These are phyloP conservation scores for Leptomonas seymouri DNA, from an alignment of 208 protist species.

Conservation along the genomic window DNA sequence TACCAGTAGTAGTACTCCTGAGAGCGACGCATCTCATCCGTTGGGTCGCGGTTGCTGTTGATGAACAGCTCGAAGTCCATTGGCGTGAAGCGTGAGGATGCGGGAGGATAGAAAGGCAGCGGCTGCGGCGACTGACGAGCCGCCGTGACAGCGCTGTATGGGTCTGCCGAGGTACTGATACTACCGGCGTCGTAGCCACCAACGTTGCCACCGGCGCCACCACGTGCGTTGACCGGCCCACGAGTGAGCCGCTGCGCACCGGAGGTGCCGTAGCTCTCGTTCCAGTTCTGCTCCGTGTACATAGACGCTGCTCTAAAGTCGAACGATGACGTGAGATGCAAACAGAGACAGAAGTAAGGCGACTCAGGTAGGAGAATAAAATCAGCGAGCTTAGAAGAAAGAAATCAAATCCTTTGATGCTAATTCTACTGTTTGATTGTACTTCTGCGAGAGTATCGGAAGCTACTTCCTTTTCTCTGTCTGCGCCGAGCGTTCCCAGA, in stretches of 20 bases:
- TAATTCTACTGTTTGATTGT: too few species aligned
- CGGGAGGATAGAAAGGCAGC: conserved; percentile 26
- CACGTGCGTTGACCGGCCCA: conserved; percentile 4
- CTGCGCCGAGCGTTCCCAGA: background rate
- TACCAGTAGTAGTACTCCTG: conserved; percentile 90
- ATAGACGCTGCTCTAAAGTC: conserved; percentile 7
- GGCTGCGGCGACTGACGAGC: conserved; percentile 29
- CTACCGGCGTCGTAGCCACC: conserved; percentile 20
- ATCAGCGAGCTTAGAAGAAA: too few species aligned
- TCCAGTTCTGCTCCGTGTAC: conserved; percentile 47
- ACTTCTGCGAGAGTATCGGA: too few species aligned
- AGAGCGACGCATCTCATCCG: conserved; percentile 84
- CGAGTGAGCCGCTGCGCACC: conserved; percentile 8
- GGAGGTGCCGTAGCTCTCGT: conserved; percentile 18
- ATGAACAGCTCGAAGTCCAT: conserved; percentile 90
- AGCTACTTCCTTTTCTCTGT: too few species aligned
- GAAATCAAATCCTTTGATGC: too few species aligned
- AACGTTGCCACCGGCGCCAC: background rate
- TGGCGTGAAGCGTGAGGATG: conserved; percentile 60
- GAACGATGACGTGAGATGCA: background rate
- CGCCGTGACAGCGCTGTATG: conserved; percentile 22
- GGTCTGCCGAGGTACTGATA: conserved; percentile 11
- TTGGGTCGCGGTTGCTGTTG: conserved; percentile 72
- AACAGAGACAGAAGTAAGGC: background rate
- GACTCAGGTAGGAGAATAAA: background rate